Base-by-base conservation (phyloP, 345 rosid species). In the Passiflora organensis region DNA sequence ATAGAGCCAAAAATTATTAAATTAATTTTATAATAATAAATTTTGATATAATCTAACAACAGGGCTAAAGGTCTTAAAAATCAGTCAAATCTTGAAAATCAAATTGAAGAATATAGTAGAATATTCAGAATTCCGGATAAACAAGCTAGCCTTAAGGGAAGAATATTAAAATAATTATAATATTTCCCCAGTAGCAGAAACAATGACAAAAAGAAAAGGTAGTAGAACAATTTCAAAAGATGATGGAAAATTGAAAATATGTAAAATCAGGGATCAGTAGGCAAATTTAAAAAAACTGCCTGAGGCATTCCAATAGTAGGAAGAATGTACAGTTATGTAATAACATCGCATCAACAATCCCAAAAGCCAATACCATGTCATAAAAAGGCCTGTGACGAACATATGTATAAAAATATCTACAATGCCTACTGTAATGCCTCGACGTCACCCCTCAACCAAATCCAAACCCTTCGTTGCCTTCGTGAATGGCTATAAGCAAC, bases 391-490 rank as follows among this genome's bases (percentile, higher is more conserved):
- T 48, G 60, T 63, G 50, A 16, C 39, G 48, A 46, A 39, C 50
- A 21, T 51, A 63, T 25, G 17, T 60, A 42, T n/a, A n/a, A n/a
- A 48, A 22, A 43, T 71, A 80, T 74, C 75, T 78, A 74, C 78
- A 75, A 47, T 6, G 39, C 53, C 62, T 41, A 63, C 58, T 12
- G 8, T 15, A 25, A 53, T 56, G 23, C 45, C 45, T 45, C 18
- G 0, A 0, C n/a, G n/a, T n/a, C n/a, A n/a, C n/a, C 13, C 5
- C 24, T 78, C 65, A 91, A 56, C 96, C 96, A 22, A 91, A 91
- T 42, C 98, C 98, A 49, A 91, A 91, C 5, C 99, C 99, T 76
- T 91, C 99, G 13, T 71, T 91, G 41, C 76, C 99, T 76, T 91
- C 99, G 23, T 91, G 99, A 67, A 91, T 91, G 1, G 99, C 99